Evolutionary conservation across 768 basidiomycete genomes (phyloP).

Genomic region (Megacollybia marginata): DNA sequence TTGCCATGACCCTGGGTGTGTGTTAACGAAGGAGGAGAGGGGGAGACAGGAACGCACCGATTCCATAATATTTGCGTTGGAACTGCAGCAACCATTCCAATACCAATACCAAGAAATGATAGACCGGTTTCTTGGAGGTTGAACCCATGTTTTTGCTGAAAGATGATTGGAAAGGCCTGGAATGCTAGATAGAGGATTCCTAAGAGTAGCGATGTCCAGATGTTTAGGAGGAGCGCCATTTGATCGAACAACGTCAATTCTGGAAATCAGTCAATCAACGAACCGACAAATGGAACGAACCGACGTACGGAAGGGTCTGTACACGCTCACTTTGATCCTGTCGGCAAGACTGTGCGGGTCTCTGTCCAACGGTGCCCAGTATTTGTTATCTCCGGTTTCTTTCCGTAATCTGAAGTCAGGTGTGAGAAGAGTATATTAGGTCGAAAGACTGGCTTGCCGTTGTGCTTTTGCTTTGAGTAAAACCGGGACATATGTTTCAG

Average conservation of each 20-base stretch:
- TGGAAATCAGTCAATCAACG: slow-evolving; percentile 14
- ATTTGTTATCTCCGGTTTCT: slow-evolving; percentile 42
- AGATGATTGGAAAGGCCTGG: slow-evolving; percentile 42
- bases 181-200: slow-evolving; percentile 60
- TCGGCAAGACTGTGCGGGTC: slow-evolving; percentile 32
- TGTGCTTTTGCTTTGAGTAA: slow-evolving; percentile 54
- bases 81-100: slow-evolving; percentile 49
- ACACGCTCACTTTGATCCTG: slow-evolving; percentile 53
- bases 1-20: no score
- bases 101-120: slow-evolving; percentile 53
- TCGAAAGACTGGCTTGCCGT: slow-evolving; percentile 26
- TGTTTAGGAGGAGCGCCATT: slow-evolving; percentile 66
- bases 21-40: neutral
- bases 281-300: neutral
- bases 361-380: slow-evolving; percentile 55
- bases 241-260: slow-evolving; percentile 58
- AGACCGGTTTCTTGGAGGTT: slow-evolving; percentile 45
- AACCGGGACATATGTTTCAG: slow-evolving; percentile 65
- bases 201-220: slow-evolving; percentile 54
- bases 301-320: slow-evolving; percentile 62
- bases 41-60: slow-evolving; percentile 22
- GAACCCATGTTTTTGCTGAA: slow-evolving; percentile 48
- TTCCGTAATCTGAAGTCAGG: slow-evolving; percentile 40
- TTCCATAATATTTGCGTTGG: slow-evolving; percentile 41
- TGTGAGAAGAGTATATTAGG: neutral